Percentiles rank a stretch among this genome's conserved stretches.
Evolutionary conservation across 2,329 filamentous ascomycete genomes (phyloP).

Genomic region (Akanthomyces uredinophilus): DNA sequence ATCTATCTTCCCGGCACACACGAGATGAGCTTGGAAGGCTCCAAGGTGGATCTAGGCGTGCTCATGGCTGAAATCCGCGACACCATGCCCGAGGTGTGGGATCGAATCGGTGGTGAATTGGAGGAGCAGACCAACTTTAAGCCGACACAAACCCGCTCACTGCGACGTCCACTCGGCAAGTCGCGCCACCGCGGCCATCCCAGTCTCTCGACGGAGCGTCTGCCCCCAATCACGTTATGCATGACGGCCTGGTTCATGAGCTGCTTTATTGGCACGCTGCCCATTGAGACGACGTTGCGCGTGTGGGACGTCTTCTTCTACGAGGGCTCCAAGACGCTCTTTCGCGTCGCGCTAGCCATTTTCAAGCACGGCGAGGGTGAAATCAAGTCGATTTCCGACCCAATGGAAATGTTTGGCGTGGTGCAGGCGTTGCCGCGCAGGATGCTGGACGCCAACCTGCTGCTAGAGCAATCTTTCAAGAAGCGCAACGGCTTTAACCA

Average conservation of each 20-base stretch:
- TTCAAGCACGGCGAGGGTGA: constrained; percentile 84
- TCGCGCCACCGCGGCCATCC: constrained; percentile 35
- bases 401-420: constrained; percentile 93
- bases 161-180: constrained; percentile 34
- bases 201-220: constrained; percentile 44
- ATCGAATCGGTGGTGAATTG: constrained; percentile 77
- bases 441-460: constrained; percentile 72
- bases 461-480: constrained; percentile 80
- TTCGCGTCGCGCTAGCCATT: constrained; percentile 83
- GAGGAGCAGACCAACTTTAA: constrained; percentile 44
- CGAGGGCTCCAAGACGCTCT: constrained; percentile 89
- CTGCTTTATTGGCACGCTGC: constrained; percentile 86
- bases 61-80: constrained; percentile 84
- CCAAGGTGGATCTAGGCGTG: constrained; percentile 90
- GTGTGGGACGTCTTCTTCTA: constrained; percentile 97
- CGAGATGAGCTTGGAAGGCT: constrained; percentile 81
- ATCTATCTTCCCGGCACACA: constrained; percentile 88
- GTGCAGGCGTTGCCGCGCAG: constrained; percentile 81
- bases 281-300: constrained; percentile 83
- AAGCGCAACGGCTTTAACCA: constrained; percentile 75
- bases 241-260: constrained; percentile 99
- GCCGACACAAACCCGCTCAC: constrained; percentile 30
- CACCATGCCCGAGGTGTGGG: constrained; percentile 76
- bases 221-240: constrained; percentile 87
- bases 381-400: constrained; percentile 73